These are phyloP conservation scores for Immersiporthe knoxdaviesiana DNA, from an alignment of 2,329 filamentous ascomycete genomes.

Conservation along the genomic window DNA sequence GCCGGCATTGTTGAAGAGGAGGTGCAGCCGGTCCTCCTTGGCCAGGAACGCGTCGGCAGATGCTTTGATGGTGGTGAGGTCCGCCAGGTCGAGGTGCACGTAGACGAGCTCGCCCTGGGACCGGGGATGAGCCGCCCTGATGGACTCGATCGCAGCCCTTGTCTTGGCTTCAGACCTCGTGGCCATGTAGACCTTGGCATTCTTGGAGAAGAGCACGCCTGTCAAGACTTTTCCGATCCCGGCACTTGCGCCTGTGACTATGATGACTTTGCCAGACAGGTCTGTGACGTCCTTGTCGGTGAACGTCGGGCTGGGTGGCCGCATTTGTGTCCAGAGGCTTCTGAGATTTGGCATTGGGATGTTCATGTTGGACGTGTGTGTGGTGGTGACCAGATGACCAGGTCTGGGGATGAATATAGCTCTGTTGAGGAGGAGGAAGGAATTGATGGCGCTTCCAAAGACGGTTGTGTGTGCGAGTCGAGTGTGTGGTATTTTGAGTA, in stretches of 20 bases:
- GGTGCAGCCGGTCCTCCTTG: slow-evolving; percentile 36
- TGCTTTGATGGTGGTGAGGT: slow-evolving; percentile 33
- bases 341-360: neutral
- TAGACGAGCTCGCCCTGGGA: slow-evolving; percentile 43
- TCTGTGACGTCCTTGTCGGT: neutral
- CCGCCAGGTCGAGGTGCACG: slow-evolving; percentile 41
- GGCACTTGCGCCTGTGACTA: slow-evolving; percentile 43
- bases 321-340: neutral
- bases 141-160: slow-evolving; percentile 41
- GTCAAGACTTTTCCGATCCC: slow-evolving; percentile 50
- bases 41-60: slow-evolving; percentile 35
- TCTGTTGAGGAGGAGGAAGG: neutral
- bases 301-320: neutral
- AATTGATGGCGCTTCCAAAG: neutral
- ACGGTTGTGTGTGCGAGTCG: neutral
- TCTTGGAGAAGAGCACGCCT: slow-evolving; percentile 51
- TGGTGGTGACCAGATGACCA: neutral
- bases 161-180: slow-evolving; percentile 45
- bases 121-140: slow-evolving; percentile 33
- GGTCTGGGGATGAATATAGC: neutral
- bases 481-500: neutral
- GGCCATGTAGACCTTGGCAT: slow-evolving; percentile 53
- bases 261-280: slow-evolving; percentile 38
- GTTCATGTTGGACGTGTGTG: neutral
- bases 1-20: slow-evolving; percentile 41